Evolutionary conservation across 495 filamentous ascomycete species (phyloP).

Genomic region (Choiromyces venosus): DNA sequence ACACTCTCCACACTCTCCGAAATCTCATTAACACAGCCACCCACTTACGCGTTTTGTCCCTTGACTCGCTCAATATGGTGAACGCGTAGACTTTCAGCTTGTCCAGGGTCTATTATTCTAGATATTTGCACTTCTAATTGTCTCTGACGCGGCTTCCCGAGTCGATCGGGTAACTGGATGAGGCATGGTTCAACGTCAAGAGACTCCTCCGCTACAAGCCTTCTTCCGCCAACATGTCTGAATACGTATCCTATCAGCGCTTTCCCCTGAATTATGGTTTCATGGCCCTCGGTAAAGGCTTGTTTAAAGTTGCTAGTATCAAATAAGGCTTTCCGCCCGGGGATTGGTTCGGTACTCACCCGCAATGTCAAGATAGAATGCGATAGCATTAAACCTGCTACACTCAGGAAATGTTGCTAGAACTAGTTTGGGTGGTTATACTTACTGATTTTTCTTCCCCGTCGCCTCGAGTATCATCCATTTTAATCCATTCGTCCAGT

Average conservation of each 20-base stretch:
- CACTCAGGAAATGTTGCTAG: background rate
- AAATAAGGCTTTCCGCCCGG: background rate
- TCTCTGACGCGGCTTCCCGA: background rate
- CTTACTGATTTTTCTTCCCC: conserved; percentile 65
- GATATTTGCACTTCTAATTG: background rate
- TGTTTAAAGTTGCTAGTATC: background rate
- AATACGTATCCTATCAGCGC: background rate
- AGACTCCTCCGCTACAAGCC: conserved; percentile 48
- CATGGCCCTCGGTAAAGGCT: background rate
- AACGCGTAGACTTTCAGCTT: background rate
- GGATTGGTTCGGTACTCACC: conserved; percentile 47
- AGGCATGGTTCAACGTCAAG: background rate
- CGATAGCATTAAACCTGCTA: conserved; percentile 86
- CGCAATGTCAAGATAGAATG: conserved; percentile 87
- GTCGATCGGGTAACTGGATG: background rate
- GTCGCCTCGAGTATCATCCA: conserved; percentile 64
- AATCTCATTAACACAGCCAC: background rate
- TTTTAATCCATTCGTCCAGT: conserved; percentile 82
- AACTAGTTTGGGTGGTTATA: conserved; percentile 3
- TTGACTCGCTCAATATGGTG: background rate
- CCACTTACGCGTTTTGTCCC: background rate
- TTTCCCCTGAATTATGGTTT: background rate
- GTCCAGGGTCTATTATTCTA: background rate
- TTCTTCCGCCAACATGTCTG: conserved; percentile 72
- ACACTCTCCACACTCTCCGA: background rate